phyloP scores from a whole-genome alignment of 352 stramenopile genomes.

The Phytophthora niederhauseri region DNA sequence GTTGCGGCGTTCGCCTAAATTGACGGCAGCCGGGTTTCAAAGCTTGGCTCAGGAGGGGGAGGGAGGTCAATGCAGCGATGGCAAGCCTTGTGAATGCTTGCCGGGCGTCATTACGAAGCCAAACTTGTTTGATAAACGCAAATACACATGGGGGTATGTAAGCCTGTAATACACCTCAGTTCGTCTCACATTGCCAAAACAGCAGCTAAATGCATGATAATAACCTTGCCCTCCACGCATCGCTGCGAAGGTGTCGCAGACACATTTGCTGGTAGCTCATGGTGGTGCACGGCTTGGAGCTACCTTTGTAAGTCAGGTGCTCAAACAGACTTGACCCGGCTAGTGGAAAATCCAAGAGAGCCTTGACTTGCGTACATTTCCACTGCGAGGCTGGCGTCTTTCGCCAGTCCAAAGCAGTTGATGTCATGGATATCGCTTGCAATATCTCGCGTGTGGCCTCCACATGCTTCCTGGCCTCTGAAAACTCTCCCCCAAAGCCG shows the following conservation, averaged over 20 bases:
- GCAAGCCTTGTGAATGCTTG: background rate
- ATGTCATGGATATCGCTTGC: conserved; percentile 27
- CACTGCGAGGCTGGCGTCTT: conserved; percentile 1
- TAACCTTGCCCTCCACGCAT: conserved; percentile 34
- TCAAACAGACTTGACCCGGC: conserved; percentile 12
- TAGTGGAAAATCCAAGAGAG: conserved; percentile 24
- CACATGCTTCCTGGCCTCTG: conserved; percentile 12
- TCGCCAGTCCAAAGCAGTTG: conserved; percentile 13
- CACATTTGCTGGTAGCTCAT: conserved; percentile 12
- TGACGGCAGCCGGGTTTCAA: too few species aligned
- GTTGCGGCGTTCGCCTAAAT: too few species aligned
- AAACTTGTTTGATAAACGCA: conserved; percentile 31
- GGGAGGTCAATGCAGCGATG: conserved; percentile 2
- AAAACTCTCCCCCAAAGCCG: conserved; percentile 15
- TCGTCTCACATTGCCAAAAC: conserved; percentile 14
- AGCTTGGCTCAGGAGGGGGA: conserved; percentile 4
- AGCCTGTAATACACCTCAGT: conserved; percentile 14
- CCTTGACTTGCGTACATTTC: background rate
- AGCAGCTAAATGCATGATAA: conserved; percentile 20
- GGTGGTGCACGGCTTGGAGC: conserved; percentile 4
- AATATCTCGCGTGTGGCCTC: conserved; percentile 6
- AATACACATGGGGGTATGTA: conserved; percentile 17
- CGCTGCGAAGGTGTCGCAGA: conserved; percentile 21
- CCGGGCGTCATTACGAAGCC: conserved; percentile 26
- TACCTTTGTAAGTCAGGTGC: conserved; percentile 9